Conservation (phyloP, 2,329 filamentous ascomycete genomes). For the Magnaporthiopsis rhizophila region DNA sequence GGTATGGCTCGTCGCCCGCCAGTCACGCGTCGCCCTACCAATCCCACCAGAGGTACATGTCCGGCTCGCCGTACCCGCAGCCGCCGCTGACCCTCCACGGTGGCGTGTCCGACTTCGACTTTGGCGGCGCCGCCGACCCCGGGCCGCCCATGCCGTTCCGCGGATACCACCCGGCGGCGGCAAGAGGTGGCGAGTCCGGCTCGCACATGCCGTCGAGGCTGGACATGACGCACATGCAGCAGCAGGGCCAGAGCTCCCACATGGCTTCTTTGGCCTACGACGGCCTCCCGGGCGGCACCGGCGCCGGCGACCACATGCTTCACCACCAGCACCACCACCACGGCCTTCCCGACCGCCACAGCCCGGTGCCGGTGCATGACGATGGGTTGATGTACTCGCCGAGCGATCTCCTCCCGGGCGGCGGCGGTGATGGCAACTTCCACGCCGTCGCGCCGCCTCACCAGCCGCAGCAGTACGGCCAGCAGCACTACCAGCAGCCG, state of each 20-base stretch:
- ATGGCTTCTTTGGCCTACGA: not conserved
- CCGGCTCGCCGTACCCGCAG: not conserved
- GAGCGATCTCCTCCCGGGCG: not conserved
- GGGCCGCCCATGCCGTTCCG: not conserved
- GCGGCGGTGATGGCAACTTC: not conserved
- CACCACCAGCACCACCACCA: not conserved
- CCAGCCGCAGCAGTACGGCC: slow-evolving; percentile 5
- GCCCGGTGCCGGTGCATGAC: not conserved
- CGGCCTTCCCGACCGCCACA: not conserved
- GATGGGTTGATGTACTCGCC: not conserved
- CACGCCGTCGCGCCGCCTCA: slow-evolving; percentile 5
- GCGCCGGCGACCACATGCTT: too few species aligned
- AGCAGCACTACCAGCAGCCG: not conserved
- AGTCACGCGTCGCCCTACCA: slow-evolving; percentile 3
- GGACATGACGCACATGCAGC: not conserved
- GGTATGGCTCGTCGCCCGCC: not conserved
- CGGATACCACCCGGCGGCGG: not conserved
- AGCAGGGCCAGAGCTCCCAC: not conserved
- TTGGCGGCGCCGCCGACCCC: not conserved
- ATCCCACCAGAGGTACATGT: not conserved
- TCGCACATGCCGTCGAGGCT: not conserved
- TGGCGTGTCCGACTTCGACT: not conserved
- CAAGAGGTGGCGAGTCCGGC: not conserved
- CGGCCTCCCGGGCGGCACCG: too few species aligned
- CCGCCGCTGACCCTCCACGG: too few species aligned